These are phyloP conservation scores for Penicillium freii DNA, from an alignment of 2,329 filamentous ascomycete species.

Conservation along the genomic window DNA sequence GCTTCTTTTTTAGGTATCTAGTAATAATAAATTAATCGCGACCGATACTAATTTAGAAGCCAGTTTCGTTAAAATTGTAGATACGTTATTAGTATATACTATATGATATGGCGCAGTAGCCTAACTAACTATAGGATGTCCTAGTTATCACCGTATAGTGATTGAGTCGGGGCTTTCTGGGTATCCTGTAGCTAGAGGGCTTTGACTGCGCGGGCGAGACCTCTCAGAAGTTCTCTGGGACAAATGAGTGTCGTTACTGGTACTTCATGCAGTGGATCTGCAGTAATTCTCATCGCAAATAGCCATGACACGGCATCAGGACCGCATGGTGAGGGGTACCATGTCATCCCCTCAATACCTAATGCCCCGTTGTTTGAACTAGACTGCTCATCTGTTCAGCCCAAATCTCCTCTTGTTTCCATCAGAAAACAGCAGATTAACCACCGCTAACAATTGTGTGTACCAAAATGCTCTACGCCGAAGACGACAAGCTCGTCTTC, in stretches of 20 bases:
- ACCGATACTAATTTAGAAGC: too few relatives aligned
- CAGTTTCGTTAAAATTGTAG: too few relatives aligned
- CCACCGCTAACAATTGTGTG: not conserved
- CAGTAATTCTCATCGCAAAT: not conserved
- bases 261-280: not conserved
- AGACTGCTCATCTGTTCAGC: not conserved
- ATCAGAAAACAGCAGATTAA: not conserved
- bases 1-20: too few relatives aligned
- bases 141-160: too few relatives aligned
- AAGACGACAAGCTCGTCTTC: constrained; percentile 36
- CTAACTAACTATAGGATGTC: too few relatives aligned
- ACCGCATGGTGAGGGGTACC: constrained; percentile 10
- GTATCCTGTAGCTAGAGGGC: too few relatives aligned
- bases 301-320: constrained; percentile 4
- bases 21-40: too few relatives aligned
- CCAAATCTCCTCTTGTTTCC: not conserved
- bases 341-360: not conserved
- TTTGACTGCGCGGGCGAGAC: not conserved
- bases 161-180: too few relatives aligned
- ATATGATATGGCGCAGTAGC: too few relatives aligned
- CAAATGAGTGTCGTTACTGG: not conserved
- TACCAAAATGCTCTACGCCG: constrained; percentile 34
- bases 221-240: not conserved
- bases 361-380: not conserved
- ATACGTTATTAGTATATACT: too few relatives aligned